Evolutionary conservation across 495 filamentous ascomycete genomes (phyloP), one percentile per base, ranked within the genome.

Genomic region (Echria macrotheca): DNA sequence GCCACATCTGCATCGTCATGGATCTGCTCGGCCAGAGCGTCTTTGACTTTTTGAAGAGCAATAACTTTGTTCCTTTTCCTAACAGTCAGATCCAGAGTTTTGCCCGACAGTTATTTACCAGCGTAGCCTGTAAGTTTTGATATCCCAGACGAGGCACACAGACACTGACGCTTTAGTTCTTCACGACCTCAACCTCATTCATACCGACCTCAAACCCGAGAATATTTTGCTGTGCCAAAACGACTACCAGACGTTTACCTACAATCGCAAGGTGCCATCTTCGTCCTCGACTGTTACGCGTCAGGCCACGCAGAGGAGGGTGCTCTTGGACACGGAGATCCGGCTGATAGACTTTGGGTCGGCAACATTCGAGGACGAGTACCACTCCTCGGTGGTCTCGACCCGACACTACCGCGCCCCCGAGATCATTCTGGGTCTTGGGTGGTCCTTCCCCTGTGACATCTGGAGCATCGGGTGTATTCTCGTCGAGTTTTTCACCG

Each of bases 381-480:
- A 98, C 56, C 93, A 98, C 64, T 96, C 90, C 1, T 94, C 89
- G 0, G 94, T 98, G 2, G 93, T 98, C 4, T 95, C 89, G 5
- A 98, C 93, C 0, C 79, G 93, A 10, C 94, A 98, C 61, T 98
- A 98, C 56, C 82, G 93, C 40, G 93, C 93, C 0, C 94, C 93
- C 0, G 94, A 98, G 61, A 98, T 98, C 59, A 98, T 98, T 42
- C 75, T 98, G 26, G 93, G 94, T 10, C 75, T 97, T 2, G 94
- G 94, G 12, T 98, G 93, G 94, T 96, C 89, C 50, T 96, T 86
- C 63, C 91, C 93, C 0, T 97, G 94, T 60, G 93, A 98, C 59
- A 91, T 98, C 37, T 98, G 93, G 94, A 97, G 91, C 71, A 96
- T 98, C 42, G 94, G 94, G 5, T 98, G 93, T 58, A 98, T 98